A percentile compares a stretch with the other conserved stretches of the same genome.
Evolutionary conservation across 257 asterid species (phyloP).

Genomic region (Penstemon eatonii): DNA sequence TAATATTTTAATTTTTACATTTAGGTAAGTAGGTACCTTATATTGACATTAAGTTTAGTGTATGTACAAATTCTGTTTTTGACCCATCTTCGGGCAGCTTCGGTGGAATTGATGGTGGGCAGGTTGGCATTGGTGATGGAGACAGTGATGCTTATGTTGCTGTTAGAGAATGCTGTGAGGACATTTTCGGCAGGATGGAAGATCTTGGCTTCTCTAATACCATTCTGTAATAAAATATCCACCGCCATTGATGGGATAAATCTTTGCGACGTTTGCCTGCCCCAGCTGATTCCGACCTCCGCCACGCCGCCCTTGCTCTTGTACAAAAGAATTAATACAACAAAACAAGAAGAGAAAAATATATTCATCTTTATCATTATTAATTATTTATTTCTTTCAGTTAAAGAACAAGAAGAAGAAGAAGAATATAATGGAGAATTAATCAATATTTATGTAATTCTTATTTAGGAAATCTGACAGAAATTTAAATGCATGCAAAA

Average conservation of each 20-base stretch:
- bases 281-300: constrained; percentile 37
- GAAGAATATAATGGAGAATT: no score
- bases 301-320: neutral
- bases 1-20: no score
- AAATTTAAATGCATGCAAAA: no score
- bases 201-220: constrained; percentile 23
- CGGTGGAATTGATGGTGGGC: neutral
- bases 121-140: constrained; percentile 12
- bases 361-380: no score
- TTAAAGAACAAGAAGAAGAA: no score
- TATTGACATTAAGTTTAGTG: neutral
- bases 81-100: neutral
- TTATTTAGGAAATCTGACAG: no score
- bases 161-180: constrained; percentile 25
- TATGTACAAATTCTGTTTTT: neutral
- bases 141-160: constrained; percentile 19
- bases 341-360: no score
- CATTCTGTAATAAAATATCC: constrained; percentile 36
- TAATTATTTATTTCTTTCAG: no score
- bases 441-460: no score
- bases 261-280: constrained; percentile 33
- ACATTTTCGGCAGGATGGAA: constrained; percentile 25
- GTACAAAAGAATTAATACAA: no score
- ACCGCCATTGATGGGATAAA: constrained; percentile 46
- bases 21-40: constrained; percentile 6